phyloP scores from a whole-genome alignment of 2,329 filamentous ascomycete genomes.

The Aspergillus thermomutatus region DNA sequence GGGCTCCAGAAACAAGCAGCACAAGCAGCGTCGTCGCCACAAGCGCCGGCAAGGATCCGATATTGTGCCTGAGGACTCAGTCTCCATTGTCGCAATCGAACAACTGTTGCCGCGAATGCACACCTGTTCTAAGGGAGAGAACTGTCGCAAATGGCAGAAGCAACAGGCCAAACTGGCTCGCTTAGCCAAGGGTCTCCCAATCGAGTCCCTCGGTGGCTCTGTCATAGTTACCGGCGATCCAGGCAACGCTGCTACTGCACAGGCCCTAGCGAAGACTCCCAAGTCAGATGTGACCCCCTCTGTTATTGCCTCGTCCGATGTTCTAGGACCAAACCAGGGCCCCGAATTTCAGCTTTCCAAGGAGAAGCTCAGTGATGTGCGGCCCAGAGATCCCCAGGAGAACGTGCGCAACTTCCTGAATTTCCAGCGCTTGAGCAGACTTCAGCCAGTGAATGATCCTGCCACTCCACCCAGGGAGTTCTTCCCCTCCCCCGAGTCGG shows the following conservation, averaged over 20 bases:
- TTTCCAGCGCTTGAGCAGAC: constrained; percentile 51
- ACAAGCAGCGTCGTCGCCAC: constrained; percentile 2
- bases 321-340: constrained; percentile 66
- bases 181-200: constrained; percentile 72
- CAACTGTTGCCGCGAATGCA: constrained; percentile 83
- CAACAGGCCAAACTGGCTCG: constrained; percentile 74
- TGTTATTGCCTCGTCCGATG: constrained; percentile 83
- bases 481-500: constrained; percentile 4
- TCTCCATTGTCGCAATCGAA: constrained; percentile 90
- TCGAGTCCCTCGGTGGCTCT: constrained; percentile 64
- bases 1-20: constrained; percentile 2
- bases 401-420: constrained; percentile 17
- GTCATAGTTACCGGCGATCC: constrained; percentile 77
- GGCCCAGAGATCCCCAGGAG: no score
- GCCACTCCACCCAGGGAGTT: constrained; percentile 55
- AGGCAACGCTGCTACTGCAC: constrained; percentile 70
- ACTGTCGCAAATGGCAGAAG: constrained; percentile 76
- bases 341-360: constrained; percentile 25
- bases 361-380: no score
- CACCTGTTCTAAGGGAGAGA: constrained; percentile 79
- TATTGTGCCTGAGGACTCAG: constrained; percentile 67
- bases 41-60: constrained; percentile 15
- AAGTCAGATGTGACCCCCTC: constrained; percentile 74
- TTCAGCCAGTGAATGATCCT: constrained; percentile 45
- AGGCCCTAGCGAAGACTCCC: constrained; percentile 44